phyloP scores from a whole-genome alignment of 495 filamentous ascomycete species.

The Daldinia decipiens region DNA sequence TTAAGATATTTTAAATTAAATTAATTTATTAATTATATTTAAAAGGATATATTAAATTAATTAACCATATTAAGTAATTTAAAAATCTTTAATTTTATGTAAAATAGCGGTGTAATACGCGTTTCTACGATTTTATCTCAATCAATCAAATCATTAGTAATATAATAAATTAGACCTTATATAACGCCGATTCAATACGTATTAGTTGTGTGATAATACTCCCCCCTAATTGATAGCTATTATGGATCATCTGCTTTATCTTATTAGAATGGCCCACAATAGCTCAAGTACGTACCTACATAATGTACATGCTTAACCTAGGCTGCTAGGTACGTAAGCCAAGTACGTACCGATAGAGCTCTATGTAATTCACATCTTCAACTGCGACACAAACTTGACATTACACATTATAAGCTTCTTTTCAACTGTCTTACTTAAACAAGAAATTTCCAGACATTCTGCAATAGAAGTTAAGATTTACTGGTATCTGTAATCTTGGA shows the following conservation, averaged over 20 bases:
- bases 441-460: background rate
- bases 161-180: too few species aligned
- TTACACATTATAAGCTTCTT: constrained; percentile 11
- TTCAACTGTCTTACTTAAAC: constrained; percentile 11
- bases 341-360: constrained; percentile 20
- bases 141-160: too few species aligned
- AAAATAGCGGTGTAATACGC: too few species aligned
- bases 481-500: background rate
- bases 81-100: too few species aligned
- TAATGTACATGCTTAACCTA: background rate
- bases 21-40: too few species aligned
- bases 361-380: constrained; percentile 2
- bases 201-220: too few species aligned
- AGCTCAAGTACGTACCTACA: constrained; percentile 20
- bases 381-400: constrained; percentile 18
- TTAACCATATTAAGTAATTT: too few species aligned
- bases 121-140: too few species aligned
- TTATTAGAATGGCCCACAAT: constrained; percentile 25
- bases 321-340: constrained; percentile 21
- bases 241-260: constrained; percentile 18
- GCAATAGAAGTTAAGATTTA: background rate
- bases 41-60: too few species aligned
- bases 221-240: constrained; percentile 3
- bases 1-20: too few species aligned
- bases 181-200: too few species aligned